Evolutionary conservation across 192 early-diverging fungal species (phyloP), one percentile per base, ranked within the genome.

Genomic region (Glomus cerebriforme): DNA sequence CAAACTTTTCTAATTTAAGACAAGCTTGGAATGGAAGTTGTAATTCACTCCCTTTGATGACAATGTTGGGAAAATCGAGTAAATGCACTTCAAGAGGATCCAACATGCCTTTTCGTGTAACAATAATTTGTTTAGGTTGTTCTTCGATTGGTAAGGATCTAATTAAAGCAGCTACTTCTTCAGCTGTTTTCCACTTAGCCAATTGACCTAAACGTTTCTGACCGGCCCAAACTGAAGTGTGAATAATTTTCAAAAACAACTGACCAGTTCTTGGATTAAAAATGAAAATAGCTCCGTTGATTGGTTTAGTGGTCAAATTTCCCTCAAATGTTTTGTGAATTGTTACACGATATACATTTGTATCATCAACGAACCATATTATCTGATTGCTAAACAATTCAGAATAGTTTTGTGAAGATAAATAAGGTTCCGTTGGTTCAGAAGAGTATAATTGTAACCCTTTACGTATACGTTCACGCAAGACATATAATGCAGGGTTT

Each of bases 261-360:
- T 99, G 98, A 49, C 98, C 98, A 22, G 98, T 99, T 78, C 98
- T 92, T 59, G 98, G 98, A 77, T 99, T 99, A 88, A 99, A 95
- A 74, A 99, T 96, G 79, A 98, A 98, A 82, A 99, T 96, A 27
- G 97, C 98, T 60, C 98, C 98, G 85, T 99, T 99, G 84, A 99
- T 98, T 13, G 98, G 98, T 81, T 98, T 98, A n/a, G 98, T 99
- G 49, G 90, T 96, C 89, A 99, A 92, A 83, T 99, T 99, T 59
- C 98, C 98, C 84, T 99, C 98, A 78, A 98, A 98, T 7, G 98
- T 99, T 91, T 97, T 98, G 88, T 99, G 98, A 82, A 98, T 97
- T 10, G 97, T 99, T 27, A 99, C 98, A 80, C 98, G 95, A 86
- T 99, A 99, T 3, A 99, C 98, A 75, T 99, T 99, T 60, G 98